A percentile compares a stretch with the other conserved stretches of the same genome.
Conservation (phyloP, 257 asterid species). For the Ehretia macrophylla region DNA sequence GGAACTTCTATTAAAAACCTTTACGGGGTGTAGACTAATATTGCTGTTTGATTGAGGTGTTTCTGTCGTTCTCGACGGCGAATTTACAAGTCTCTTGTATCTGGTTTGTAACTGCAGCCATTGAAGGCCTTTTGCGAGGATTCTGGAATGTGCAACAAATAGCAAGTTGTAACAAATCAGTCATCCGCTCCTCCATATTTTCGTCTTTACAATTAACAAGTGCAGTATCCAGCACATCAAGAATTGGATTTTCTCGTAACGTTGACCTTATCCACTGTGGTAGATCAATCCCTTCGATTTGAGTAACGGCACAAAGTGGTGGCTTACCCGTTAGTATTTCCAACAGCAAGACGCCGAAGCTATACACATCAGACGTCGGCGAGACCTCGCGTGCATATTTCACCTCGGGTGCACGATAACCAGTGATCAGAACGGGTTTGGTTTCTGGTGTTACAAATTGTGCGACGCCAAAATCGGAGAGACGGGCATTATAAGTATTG, state of each 20-base stretch:
- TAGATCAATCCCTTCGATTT: conserved; percentile 5
- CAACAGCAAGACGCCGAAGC: conserved; percentile 34
- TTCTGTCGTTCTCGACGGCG: neutral
- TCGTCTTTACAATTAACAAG: conserved; percentile 1
- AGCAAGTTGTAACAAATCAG: conserved; percentile 29
- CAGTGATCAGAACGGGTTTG: neutral
- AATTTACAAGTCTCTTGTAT: conserved; percentile 19
- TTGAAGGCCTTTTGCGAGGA: conserved; percentile 28
- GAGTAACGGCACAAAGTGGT: too few species aligned
- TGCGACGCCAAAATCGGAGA: conserved; percentile 21
- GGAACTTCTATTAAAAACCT: neutral
- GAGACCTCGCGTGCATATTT: conserved; percentile 8
- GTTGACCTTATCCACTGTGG: conserved; percentile 23
- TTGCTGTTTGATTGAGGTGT: neutral
- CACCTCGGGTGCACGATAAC: conserved; percentile 32
- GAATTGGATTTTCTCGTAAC: conserved; percentile 24
- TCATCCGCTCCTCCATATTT: conserved; percentile 26
- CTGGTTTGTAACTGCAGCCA: conserved; percentile 21
- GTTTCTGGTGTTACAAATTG: neutral
- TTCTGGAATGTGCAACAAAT: conserved; percentile 27
- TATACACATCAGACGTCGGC: conserved; percentile 25
- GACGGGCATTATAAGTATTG: conserved; percentile 5
- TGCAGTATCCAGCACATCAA: conserved; percentile 24
- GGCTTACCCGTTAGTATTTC: conserved; percentile 28
- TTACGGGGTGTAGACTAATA: neutral